A percentile compares a stretch with the other conserved stretches of the same genome.
Conservation (phyloP, 2,329 filamentous ascomycete genomes). For the Epichloe baconii region DNA sequence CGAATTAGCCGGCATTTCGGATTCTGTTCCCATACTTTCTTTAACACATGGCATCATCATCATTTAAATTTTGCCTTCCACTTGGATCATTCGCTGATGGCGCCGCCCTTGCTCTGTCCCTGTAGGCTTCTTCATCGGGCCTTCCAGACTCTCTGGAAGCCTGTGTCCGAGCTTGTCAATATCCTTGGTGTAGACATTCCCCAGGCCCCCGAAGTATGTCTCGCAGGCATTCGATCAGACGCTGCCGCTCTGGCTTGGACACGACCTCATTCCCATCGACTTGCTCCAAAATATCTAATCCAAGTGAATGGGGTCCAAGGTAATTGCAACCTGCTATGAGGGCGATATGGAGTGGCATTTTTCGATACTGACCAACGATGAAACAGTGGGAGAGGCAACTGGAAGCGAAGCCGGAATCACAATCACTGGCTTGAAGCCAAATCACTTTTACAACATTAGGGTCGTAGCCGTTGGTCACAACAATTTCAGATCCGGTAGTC, state of each 20-base stretch:
- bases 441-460: constrained; percentile 84
- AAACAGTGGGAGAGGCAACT: constrained; percentile 65
- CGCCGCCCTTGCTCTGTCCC: not conserved
- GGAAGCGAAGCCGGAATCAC: constrained; percentile 51
- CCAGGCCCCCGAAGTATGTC: constrained; percentile 73
- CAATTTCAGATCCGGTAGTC: constrained; percentile 84
- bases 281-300: constrained; percentile 77
- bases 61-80: too few relatives aligned
- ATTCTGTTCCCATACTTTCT: not conserved
- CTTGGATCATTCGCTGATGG: not conserved
- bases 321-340: constrained; percentile 28
- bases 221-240: constrained; percentile 78
- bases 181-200: constrained; percentile 92
- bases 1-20: too few relatives aligned
- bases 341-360: not conserved
- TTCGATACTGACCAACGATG: not conserved
- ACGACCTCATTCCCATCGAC: constrained; percentile 47
- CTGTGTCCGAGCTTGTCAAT: constrained; percentile 78
- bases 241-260: constrained; percentile 89
- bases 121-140: constrained; percentile 71
- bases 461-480: constrained; percentile 84
- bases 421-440: constrained; percentile 74
- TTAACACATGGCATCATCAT: too few relatives aligned
- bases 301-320: constrained; percentile 89
- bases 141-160: constrained; percentile 79